These are phyloP conservation scores for Adansonia madagascariensis DNA, from an alignment of 441 rosid genomes.

Conservation along the genomic window DNA sequence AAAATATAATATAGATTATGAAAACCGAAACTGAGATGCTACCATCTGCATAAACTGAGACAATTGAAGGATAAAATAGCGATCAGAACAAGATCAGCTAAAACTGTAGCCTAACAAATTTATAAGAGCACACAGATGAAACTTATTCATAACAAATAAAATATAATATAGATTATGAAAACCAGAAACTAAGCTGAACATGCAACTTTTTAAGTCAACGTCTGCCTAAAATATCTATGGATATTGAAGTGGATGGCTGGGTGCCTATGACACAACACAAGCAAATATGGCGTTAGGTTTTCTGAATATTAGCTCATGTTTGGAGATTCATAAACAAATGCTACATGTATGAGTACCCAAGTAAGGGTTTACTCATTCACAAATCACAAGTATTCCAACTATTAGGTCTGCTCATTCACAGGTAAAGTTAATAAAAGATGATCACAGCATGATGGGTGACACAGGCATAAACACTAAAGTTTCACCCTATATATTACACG, in stretches of 20 bases:
- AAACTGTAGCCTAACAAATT: not conserved
- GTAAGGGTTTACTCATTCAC: not conserved
- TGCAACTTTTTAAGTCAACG: not conserved
- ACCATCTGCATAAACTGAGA: constrained; percentile 75
- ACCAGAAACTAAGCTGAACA: not conserved
- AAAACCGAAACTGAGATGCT: constrained; percentile 44
- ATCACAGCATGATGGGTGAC: not conserved
- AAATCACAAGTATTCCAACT: not conserved
- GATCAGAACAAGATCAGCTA: constrained; percentile 10
- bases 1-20: not conserved
- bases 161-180: not conserved
- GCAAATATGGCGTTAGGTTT: not conserved
- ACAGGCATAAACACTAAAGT: not conserved
- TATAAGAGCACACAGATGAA: not conserved
- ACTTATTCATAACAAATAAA: no score
- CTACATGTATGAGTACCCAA: not conserved
- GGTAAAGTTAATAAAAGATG: not conserved
- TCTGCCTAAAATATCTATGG: not conserved
- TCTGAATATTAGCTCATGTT: not conserved
- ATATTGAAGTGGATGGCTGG: not conserved
- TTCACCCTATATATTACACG: not conserved
- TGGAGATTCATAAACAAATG: constrained; percentile 4
- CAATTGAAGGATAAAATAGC: constrained; percentile 14
- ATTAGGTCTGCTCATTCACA: not conserved
- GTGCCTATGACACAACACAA: not conserved